Conservation (phyloP, 345 rosid species). For the Melaleuca quinquenervia region DNA sequence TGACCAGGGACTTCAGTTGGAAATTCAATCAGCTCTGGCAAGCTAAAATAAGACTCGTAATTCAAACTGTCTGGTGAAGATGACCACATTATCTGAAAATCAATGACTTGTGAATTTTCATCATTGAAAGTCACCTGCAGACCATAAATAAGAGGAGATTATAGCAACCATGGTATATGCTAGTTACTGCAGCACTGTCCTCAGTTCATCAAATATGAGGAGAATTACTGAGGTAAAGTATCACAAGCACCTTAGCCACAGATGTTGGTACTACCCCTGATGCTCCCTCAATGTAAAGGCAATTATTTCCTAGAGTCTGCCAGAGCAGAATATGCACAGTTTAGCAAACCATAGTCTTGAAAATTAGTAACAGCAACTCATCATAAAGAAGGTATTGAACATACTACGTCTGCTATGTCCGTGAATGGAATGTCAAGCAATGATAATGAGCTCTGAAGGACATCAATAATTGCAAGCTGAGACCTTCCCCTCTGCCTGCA, state of each 20-base stretch:
- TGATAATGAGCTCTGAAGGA: constrained; percentile 45
- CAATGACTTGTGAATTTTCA: constrained; percentile 23
- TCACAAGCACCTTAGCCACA: constrained; percentile 53
- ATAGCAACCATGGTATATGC: not conserved
- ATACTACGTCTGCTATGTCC: constrained; percentile 72
- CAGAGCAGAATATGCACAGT: constrained; percentile 2
- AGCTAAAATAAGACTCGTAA: constrained; percentile 59
- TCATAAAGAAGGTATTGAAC: not conserved
- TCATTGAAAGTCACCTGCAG: constrained; percentile 67
- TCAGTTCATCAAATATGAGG: not conserved
- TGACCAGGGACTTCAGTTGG: constrained; percentile 80
- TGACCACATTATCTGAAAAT: constrained; percentile 72
- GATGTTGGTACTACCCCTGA: constrained; percentile 76
- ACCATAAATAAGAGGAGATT: not conserved
- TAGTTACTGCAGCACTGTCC: not conserved
- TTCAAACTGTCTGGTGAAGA: constrained; percentile 66
- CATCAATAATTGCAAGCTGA: constrained; percentile 66
- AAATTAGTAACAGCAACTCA: not conserved
- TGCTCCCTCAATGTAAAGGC: constrained; percentile 77
- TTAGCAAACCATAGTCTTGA: not conserved
- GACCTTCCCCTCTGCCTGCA: constrained; percentile 90
- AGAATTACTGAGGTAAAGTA: not conserved
- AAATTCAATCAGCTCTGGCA: constrained; percentile 81
- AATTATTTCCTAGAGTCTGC: constrained; percentile 54
- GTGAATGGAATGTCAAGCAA: constrained; percentile 76